Percentiles rank a stretch among this genome's conserved stretches.
These are phyloP conservation scores for Acanthamoeba castellanii DNA, from an alignment of 208 protist genomes.

Conservation along the genomic window DNA sequence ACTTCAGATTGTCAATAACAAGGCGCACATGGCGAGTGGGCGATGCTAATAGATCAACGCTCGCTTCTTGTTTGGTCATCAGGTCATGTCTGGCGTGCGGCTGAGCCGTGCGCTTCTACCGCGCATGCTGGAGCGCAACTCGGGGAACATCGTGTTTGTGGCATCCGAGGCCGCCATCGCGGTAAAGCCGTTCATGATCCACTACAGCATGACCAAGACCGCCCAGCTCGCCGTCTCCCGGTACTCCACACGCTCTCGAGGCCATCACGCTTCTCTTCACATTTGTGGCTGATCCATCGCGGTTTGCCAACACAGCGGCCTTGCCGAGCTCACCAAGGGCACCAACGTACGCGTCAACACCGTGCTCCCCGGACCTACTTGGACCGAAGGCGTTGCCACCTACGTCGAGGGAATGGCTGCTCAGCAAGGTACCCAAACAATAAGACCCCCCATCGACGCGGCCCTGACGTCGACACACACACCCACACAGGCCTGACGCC, in stretches of 20 bases:
- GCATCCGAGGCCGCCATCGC: conserved; percentile 59
- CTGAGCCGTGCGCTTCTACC: conserved; percentile 45
- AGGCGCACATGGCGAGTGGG: too few species aligned
- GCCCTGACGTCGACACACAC: too few species aligned
- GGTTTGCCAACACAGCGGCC: too few species aligned
- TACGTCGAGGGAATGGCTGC: conserved; percentile 35
- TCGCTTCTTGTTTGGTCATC: neutral
- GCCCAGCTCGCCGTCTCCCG: conserved; percentile 62
- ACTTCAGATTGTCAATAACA: too few species aligned
- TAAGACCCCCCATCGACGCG: too few species aligned
- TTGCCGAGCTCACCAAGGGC: conserved; percentile 76
- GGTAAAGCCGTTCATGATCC: conserved; percentile 70
- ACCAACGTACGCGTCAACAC: conserved; percentile 72
- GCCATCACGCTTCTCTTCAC: neutral
- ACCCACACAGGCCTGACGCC: too few species aligned
- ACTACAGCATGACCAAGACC: conserved; percentile 77
- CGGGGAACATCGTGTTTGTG: conserved; percentile 61
- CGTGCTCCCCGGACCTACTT: conserved; percentile 55
- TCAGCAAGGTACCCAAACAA: conserved; percentile 18
- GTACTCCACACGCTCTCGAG: too few species aligned
- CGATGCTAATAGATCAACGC: neutral
- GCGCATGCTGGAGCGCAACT: conserved; percentile 70
- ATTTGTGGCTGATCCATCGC: neutral
- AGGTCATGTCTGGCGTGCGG: conserved; percentile 71
- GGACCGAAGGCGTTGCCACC: conserved; percentile 63